Conservation (phyloP, 306 rosid species). For the Glycine soja region DNA sequence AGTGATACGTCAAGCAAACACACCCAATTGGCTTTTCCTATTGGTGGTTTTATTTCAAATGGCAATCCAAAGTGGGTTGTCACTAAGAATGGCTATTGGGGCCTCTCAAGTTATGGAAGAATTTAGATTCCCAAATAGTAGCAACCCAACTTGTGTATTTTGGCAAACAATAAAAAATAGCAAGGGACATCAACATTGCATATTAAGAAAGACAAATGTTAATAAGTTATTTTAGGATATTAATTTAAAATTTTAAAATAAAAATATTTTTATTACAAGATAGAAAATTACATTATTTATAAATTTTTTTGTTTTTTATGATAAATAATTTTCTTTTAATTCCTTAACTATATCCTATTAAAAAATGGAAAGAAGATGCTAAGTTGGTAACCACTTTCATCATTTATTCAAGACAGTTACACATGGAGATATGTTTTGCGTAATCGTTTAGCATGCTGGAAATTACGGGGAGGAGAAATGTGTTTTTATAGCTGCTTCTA, state of each 20-base stretch:
- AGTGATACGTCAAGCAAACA: conserved; percentile 65
- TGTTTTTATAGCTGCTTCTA: conserved; percentile 11
- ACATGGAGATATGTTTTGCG: neutral
- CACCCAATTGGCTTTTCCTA: conserved; percentile 15
- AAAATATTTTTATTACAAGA: no score
- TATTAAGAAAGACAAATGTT: neutral
- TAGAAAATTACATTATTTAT: no score
- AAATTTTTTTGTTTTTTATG: no score
- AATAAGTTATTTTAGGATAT: no score
- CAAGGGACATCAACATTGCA: neutral
- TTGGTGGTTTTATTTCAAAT: conserved; percentile 57
- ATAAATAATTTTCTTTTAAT: no score
- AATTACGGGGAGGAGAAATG: neutral
- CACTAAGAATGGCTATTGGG: conserved; percentile 69
- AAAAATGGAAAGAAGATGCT: neutral
- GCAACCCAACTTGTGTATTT: conserved; percentile 2
- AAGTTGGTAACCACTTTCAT: neutral
- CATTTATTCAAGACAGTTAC: neutral
- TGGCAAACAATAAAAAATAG: neutral
- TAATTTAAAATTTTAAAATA: no score
- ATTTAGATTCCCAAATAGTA: conserved; percentile 46
- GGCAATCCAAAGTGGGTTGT: conserved; percentile 69
- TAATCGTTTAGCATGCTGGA: conserved; percentile 20
- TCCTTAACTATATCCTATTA: no score
- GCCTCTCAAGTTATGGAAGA: conserved; percentile 28